Base-by-base conservation (phyloP, 371 early-diverging fungal genomes). In the Actinomucor elegans region DNA sequence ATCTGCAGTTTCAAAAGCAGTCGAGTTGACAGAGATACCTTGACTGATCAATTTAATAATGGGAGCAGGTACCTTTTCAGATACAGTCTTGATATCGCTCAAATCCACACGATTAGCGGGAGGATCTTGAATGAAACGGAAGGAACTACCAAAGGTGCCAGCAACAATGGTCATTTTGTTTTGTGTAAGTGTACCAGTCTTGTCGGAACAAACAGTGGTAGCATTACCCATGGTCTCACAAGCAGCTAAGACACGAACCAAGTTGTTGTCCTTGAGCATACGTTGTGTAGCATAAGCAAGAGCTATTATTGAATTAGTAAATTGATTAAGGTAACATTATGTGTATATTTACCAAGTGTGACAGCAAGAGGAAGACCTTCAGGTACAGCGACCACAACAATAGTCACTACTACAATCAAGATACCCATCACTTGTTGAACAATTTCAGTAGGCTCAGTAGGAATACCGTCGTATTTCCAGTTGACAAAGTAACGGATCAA, bases 161-260 rank as follows among this genome's bases (percentile, higher is more conserved):
- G 73, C 77, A 3, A 92, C 93, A 10, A 91, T 86, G 0, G 90
- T 89, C 93, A 94, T 93, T 24, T 81, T 80, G 71, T 94, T 93
- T 55, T 88, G 86, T 0, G 92, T 93, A 26, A 93, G 64, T 4
- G 92, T 93, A 26, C 93, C 93, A 5, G 92, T 92, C 69, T 93
- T 92, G 68, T 94, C 93, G 17, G 89, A 87, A 65, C 93, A 93
- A 32, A 94, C 73, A 3, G 89, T 88, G n/a, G 93, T 93, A 11
- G 93, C 92, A 63, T 85, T 87, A 20, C 93, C 92, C 94, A 94
- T 94, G 24, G 90, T 92, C 66, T 94, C 94, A 66, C 94, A 94
- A 11, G 94, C 88, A 48, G 85, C 75, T 21, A 94, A 66, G 12
- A 89, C 83, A 28, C 93, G 81, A 18, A 94, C 94, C 46, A 94